phyloP scores from a whole-genome alignment of 768 basidiomycete species.

The Myochromella boudieri region DNA sequence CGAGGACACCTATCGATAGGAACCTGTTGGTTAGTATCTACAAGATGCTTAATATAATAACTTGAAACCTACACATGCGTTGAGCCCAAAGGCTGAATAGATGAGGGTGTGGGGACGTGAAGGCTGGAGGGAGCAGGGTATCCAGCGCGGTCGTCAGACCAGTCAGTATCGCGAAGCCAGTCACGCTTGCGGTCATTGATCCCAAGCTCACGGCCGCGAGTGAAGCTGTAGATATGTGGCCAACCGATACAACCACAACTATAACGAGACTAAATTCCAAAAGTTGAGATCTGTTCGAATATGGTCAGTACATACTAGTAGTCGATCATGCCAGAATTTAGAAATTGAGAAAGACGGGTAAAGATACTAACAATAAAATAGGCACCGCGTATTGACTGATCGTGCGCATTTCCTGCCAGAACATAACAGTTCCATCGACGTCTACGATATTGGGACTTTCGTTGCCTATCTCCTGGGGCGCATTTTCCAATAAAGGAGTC shows the following conservation, averaged over 20 bases:
- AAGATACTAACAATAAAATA: slow-evolving; percentile 10
- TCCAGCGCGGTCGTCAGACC: slow-evolving; percentile 84
- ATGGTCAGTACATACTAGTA: neutral
- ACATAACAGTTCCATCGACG: slow-evolving; percentile 5
- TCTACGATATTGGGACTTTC: slow-evolving; percentile 19
- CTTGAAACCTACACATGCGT: slow-evolving; percentile 69
- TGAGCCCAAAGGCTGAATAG: slow-evolving; percentile 89
- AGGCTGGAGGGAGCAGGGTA: slow-evolving; percentile 92
- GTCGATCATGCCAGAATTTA: no score
- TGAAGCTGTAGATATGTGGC: slow-evolving; percentile 84
- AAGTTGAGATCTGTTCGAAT: slow-evolving; percentile 68
- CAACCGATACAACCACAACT: slow-evolving; percentile 80
- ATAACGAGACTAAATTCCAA: slow-evolving; percentile 85
- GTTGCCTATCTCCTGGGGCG: neutral
- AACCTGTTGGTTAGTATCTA: neutral
- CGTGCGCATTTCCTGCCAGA: slow-evolving; percentile 13
- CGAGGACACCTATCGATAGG: slow-evolving; percentile 51
- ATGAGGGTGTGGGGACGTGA: slow-evolving; percentile 81
- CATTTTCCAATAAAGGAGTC: slow-evolving; percentile 58
- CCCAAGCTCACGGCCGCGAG: slow-evolving; percentile 78
- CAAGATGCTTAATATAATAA: neutral
- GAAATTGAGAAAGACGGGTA: neutral
- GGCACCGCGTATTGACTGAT: slow-evolving; percentile 10
- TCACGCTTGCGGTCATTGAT: slow-evolving; percentile 68
- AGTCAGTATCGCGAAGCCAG: slow-evolving; percentile 74